Evolutionary conservation across 768 basidiomycete species (phyloP), one percentile per base, ranked within the genome.

Genomic region (Leucosporidium scottii): DNA sequence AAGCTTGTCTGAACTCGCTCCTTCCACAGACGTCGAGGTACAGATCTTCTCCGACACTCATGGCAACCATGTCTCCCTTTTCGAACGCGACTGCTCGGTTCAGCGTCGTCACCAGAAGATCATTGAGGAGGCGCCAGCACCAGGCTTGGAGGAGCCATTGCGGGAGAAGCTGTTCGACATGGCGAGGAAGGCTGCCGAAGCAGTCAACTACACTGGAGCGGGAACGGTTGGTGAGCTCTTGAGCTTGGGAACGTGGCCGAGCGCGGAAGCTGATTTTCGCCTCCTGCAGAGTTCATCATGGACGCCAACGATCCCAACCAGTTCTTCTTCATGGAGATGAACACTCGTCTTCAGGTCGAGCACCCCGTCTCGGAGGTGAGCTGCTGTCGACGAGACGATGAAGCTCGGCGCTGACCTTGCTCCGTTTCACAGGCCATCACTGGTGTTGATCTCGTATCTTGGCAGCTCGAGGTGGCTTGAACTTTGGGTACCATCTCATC

Each of bases 381-480:
- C 21, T 7, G 23, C 25, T 51, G 7, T 20, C 50, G 25, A 51
- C 4, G 50, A 20, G 9, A 23, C 1, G 9, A 9, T 23, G 15
- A 9, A 51, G 50, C 23, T 51, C 50, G 50, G 25, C 39, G 21
- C 50, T 51, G 25, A 51, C 17, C 3, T 51, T 27, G 2, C 10
- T n/a, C 50, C n/a, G 3, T 44, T 44, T 44, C 21, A 17, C 50
- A 51, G 55, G 93, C 93, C 87, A 85, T 96, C 60, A 96, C 93
- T 1, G 91, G 91, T 1, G 82, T 92, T 30, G 93, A 97, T 75
- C 85, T 97, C 7, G 93, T 97, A 12, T 88, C 94, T 79, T 94
- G 92, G 92, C 93, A 97, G 76, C 81, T 96, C 27, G 87, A 91
- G 81, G 90, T 86, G n/a, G n/a, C n/a, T n/a, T n/a, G n/a, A n/a